Base-by-base conservation (phyloP, 1,284 basidiomycete species). In the Rhizopogon parksii region DNA sequence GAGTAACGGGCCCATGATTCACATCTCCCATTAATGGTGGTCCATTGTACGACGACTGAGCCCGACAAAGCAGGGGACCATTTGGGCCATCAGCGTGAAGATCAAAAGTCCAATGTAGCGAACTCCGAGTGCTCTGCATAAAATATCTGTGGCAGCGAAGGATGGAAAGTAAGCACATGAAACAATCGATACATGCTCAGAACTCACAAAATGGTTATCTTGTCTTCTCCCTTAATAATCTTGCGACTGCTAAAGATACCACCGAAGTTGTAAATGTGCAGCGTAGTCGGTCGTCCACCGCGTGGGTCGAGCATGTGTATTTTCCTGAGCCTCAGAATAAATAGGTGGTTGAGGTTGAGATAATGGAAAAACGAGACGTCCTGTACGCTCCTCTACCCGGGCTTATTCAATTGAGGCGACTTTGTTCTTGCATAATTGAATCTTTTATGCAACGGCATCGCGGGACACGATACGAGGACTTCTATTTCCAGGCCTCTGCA, bases 41-140 rank as follows among this genome's bases (percentile, higher is more conserved):
- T 19, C 64, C 64, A 38, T 62, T 30, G 40, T 68, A 67, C 3
- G 65, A 56, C 4, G 65, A 68, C 35, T 52, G 55, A 52, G 55
- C 61, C 38, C 57, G 55, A 35, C 66, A 68, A 12, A 66, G 36
- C 1, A 54, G 27, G 6, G 38, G 24, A 6, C 64, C 64, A 25
- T 56, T 43, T 19, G 55, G 55, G 11, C 57, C 50, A 25, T 53
- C 62, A 1, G 49, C 27, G 12, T 58, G 53, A 14, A 68, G 59
- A 5, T 50, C 34, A 8, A 64, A 58, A 9, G 58, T 43, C 66
- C 64, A 68, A 17, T 32, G 49, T 11, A 49, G 15, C 1, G 43
- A 15, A 15, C 46, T 35, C 7, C 64, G 62, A 8, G 53, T 55
- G 2, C 50, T 56, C 15, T 53, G 65, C 5, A 53, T 35, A 46